Conservation (phyloP, 2,329 filamentous ascomycete genomes). For the Thielaviopsis musarum region DNA sequence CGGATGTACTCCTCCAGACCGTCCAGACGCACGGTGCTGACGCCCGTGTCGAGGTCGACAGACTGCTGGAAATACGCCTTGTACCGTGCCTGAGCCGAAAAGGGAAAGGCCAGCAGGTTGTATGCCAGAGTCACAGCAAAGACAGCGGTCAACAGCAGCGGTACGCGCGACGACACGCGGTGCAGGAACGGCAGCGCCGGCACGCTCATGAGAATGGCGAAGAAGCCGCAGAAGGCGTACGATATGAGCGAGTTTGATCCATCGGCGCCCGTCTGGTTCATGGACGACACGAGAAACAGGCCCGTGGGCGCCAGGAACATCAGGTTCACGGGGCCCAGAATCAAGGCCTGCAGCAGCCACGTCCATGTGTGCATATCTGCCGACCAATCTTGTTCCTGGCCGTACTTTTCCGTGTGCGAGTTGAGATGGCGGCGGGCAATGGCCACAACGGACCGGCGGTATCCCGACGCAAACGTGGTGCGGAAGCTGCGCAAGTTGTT, state of each 20-base stretch:
- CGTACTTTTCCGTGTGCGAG: conserved; percentile 30
- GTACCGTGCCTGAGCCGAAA: conserved; percentile 60
- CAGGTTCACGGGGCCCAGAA: conserved; percentile 62
- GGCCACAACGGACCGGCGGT: conserved; percentile 30
- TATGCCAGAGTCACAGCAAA: conserved; percentile 66
- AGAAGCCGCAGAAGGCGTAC: conserved; percentile 50
- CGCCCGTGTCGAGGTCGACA: conserved; percentile 58
- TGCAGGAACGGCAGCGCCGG: conserved; percentile 76
- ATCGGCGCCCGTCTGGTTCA: conserved; percentile 71
- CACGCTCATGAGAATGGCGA: conserved; percentile 55
- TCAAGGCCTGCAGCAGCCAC: conserved; percentile 73
- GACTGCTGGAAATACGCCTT: conserved; percentile 80
- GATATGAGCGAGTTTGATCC: conserved; percentile 56
- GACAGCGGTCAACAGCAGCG: conserved; percentile 56
- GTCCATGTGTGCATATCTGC: conserved; percentile 61
- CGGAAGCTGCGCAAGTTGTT: conserved; percentile 18
- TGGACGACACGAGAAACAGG: conserved; percentile 52
- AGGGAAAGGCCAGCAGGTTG: conserved; percentile 76
- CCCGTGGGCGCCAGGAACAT: conserved; percentile 63
- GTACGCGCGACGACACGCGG: conserved; percentile 67
- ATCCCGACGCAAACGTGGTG: conserved; percentile 38
- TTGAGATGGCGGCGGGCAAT: conserved; percentile 20
- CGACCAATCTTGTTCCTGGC: conserved; percentile 75
- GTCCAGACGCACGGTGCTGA: conserved; percentile 50
- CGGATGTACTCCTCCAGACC: conserved; percentile 53